Evolutionary conservation across 495 filamentous ascomycete species (phyloP).

Genomic region (Talaromyces liani): DNA sequence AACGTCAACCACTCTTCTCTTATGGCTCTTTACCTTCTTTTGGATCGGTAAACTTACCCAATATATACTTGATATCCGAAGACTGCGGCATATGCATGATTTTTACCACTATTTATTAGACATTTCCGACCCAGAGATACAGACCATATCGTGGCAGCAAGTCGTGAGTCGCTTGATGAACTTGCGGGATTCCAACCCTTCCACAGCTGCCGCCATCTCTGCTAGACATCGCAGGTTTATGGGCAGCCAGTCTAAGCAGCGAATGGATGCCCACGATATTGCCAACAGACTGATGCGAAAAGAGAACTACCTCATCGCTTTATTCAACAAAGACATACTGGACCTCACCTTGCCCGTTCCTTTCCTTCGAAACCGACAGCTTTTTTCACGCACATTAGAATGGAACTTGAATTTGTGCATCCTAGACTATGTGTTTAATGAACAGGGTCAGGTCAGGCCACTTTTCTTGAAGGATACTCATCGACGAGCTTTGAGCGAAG

Average conservation of each 20-base stretch:
- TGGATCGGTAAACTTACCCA: slow-evolving; percentile 75
- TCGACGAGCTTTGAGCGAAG: slow-evolving; percentile 67
- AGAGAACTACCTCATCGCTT: slow-evolving; percentile 92
- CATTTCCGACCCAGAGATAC: slow-evolving; percentile 86
- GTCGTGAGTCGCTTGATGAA: slow-evolving; percentile 84
- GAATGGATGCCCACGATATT: slow-evolving; percentile 94
- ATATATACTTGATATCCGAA: slow-evolving; percentile 65
- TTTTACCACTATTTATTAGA: slow-evolving; percentile 84
- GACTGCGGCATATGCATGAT: slow-evolving; percentile 71
- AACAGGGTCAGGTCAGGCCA: slow-evolving; percentile 72
- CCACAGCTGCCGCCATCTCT: slow-evolving; percentile 63
- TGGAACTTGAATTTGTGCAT: slow-evolving; percentile 86
- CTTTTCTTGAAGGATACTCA: slow-evolving; percentile 77
- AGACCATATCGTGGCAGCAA: slow-evolving; percentile 94
- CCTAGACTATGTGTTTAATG: slow-evolving; percentile 89
- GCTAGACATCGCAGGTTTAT: slow-evolving; percentile 58
- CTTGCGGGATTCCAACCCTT: slow-evolving; percentile 77
- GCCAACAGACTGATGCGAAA: slow-evolving; percentile 94
- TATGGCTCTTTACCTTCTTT: slow-evolving; percentile 86
- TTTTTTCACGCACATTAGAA: slow-evolving; percentile 75
- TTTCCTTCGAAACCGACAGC: slow-evolving; percentile 66
- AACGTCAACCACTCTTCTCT: slow-evolving; percentile 61
- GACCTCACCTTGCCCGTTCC: slow-evolving; percentile 82
- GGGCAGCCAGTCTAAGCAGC: slow-evolving; percentile 83
- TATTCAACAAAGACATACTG: slow-evolving; percentile 93